phyloP scores from a whole-genome alignment of 805 yeast genomes.

The Zygosaccharomyces kombuchaensis region DNA sequence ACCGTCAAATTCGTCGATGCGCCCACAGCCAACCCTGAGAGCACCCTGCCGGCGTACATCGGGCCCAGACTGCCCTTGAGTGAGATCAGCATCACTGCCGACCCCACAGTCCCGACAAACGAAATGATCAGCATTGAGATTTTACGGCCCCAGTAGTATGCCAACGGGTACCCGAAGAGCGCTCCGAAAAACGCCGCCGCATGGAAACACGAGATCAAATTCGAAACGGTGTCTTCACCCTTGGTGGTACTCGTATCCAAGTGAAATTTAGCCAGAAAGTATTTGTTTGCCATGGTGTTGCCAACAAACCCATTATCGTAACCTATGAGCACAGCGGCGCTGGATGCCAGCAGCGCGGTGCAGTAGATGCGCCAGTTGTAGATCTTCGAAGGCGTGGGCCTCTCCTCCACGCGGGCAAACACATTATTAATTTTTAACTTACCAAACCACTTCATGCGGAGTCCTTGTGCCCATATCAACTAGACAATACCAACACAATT shows the following conservation, averaged over 20 bases:
- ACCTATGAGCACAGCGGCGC: slow-evolving; percentile 50
- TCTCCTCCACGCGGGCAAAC: slow-evolving; percentile 10
- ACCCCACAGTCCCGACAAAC: slow-evolving; percentile 41
- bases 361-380: slow-evolving; percentile 43
- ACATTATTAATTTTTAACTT: slow-evolving; percentile 8
- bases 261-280: slow-evolving; percentile 45
- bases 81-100: slow-evolving; percentile 40
- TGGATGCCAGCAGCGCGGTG: slow-evolving; percentile 43
- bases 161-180: slow-evolving; percentile 41
- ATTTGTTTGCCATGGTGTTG: slow-evolving; percentile 44
- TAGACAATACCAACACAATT: no score
- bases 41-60: slow-evolving; percentile 50
- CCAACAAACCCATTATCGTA: slow-evolving; percentile 56
- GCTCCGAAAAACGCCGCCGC: slow-evolving; percentile 51
- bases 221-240: slow-evolving; percentile 35
- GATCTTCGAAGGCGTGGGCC: slow-evolving; percentile 39
- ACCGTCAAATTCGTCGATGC: slow-evolving; percentile 48
- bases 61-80: slow-evolving; percentile 39
- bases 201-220: slow-evolving; percentile 47
- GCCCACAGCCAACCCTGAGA: slow-evolving; percentile 53
- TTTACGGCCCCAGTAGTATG: slow-evolving; percentile 40
- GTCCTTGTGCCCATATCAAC: not conserved
- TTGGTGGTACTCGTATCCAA: slow-evolving; percentile 33
- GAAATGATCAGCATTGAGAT: slow-evolving; percentile 40
- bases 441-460: not conserved